Base-by-base conservation (phyloP, 176 grass and related monocot species). In the Thalia dealbata region DNA sequence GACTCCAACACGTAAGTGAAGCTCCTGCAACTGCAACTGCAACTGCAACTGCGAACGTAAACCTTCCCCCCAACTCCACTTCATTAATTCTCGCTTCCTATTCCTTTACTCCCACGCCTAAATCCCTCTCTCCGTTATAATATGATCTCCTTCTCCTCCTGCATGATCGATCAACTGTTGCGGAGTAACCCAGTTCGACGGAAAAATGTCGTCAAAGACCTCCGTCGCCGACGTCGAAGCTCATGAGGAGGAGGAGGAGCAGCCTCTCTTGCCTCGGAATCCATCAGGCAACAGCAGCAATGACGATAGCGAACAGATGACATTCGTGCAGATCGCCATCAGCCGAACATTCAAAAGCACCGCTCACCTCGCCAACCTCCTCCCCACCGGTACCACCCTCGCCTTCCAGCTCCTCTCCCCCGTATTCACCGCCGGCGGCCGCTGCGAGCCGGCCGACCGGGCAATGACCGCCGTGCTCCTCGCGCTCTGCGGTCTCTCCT, bases 321-420 rank as follows among this genome's bases (percentile, higher is more conserved):
- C 70, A 41, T 51, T 70, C 62, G 67, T 86, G 67, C 81, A 81
- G 25, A 92, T 77, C 76, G 83, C 81, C 61, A 84, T 92, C 25
- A 46, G 54, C 59, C 85, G 81, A 56, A 81, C 83, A 43, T 92
- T 87, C 82, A 84, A 77, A 51, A 81, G 89, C 77, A 89, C 83
- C 18, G 81, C 55, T 14, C 86, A 96, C 32, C 79, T 92, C 0
- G 78, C 83, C 52, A 90, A 97, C 71, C 85, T 91, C 72, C 89
- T 88, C 72, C 92, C 92, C n/a, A 92, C 93, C 71, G 82, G 86
- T 61, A 88, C 75, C 0, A 82, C 85, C 16, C 78, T 89, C 50
- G 73, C 82, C 35, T 96, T 89, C 81, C 86, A 92, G 75, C 76
- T 90, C 58, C 82, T 86, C 10, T 76, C 72, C 69, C 89, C 89